Base-by-base conservation (phyloP, 768 basidiomycete species). In the Sarcomyxa edulis region DNA sequence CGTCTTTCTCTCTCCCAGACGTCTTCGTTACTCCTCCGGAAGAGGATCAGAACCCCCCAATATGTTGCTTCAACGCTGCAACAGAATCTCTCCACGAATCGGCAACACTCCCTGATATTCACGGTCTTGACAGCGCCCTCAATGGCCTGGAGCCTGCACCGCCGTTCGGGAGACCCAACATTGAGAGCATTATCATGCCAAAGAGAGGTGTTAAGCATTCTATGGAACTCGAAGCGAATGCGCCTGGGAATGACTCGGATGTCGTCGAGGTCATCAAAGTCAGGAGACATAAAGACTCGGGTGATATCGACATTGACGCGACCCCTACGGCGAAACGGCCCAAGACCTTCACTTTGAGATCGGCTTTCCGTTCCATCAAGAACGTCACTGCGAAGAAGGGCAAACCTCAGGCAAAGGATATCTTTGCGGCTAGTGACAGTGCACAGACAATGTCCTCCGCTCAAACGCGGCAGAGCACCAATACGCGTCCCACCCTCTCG, bases 231-330 rank as follows among this genome's bases (percentile, higher is more conserved):
- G 14, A 9, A 12, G 19, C 22, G 24, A 7, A 9, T 18, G 6
- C 26, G 3, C 37, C 51, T 27, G 67, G 60, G 11, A 56, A 69
- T 42, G 74, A 73, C 43, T 76, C 72, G 14, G 78, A 78, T 47
- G 68, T 81, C 24, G 59, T 79, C 10, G 79, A 82, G 51, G 71
- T 81, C 21, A 62, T 81, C 26, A 78, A 76, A 50, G 69, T 81
- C 41, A 64, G 69, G 46, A 45, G 28, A 48, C 46, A 14, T 36
- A 24, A 32, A n/a, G 25, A 35, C 20, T 9, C 25, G 31, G 32
- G 8, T 27, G 44, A 32, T 16, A 24, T 9, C 26, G 42, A 16
- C 24, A 35, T 3, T 36, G 32, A 5, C 21, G 34, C 21, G 26
- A 21, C 55, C n/a, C 31, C 55, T 19, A 43, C 56, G 9, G 25